Evolutionary conservation across 768 basidiomycete genomes (phyloP).

Genomic region (Termitomyces sp.): DNA sequence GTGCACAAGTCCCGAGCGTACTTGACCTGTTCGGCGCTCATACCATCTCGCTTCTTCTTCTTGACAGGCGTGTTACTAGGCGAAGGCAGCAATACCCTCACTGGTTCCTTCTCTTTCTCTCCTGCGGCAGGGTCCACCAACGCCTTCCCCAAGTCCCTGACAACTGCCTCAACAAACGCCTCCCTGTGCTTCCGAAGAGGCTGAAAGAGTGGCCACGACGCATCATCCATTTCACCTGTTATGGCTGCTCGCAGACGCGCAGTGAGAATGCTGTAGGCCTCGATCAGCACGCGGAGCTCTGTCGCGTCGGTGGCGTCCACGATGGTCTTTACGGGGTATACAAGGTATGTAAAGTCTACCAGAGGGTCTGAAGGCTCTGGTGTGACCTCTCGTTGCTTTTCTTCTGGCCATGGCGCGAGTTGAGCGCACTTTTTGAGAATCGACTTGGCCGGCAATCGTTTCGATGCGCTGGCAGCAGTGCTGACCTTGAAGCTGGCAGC

Average conservation of each 20-base stretch:
- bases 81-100: slow-evolving; percentile 48
- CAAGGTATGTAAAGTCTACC: slow-evolving; percentile 56
- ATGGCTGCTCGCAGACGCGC: slow-evolving; percentile 54
- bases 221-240: slow-evolving; percentile 42
- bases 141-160: slow-evolving; percentile 64
- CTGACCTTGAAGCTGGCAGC: slow-evolving; percentile 18
- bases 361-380: slow-evolving; percentile 76
- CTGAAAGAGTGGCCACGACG: slow-evolving; percentile 68
- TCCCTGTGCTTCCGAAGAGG: slow-evolving; percentile 54
- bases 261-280: slow-evolving; percentile 68
- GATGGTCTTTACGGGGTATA: slow-evolving; percentile 58
- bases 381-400: slow-evolving; percentile 53
- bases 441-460: slow-evolving; percentile 49
- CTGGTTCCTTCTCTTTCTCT: slow-evolving; percentile 20
- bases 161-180: slow-evolving; percentile 50
- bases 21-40: slow-evolving; percentile 74
- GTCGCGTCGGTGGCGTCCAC: slow-evolving; percentile 34
- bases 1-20: slow-evolving; percentile 77
- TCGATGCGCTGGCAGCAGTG: slow-evolving; percentile 29
- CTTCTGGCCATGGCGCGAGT: slow-evolving; percentile 34
- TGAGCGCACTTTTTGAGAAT: slow-evolving; percentile 58
- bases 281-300: slow-evolving; percentile 54
- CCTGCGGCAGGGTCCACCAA: slow-evolving; percentile 48
- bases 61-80: slow-evolving; percentile 57
- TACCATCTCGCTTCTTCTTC: slow-evolving; percentile 58